These are phyloP conservation scores for Colletotrichum chlorophyti DNA, from an alignment of 2,329 filamentous ascomycete genomes.

Conservation along the genomic window DNA sequence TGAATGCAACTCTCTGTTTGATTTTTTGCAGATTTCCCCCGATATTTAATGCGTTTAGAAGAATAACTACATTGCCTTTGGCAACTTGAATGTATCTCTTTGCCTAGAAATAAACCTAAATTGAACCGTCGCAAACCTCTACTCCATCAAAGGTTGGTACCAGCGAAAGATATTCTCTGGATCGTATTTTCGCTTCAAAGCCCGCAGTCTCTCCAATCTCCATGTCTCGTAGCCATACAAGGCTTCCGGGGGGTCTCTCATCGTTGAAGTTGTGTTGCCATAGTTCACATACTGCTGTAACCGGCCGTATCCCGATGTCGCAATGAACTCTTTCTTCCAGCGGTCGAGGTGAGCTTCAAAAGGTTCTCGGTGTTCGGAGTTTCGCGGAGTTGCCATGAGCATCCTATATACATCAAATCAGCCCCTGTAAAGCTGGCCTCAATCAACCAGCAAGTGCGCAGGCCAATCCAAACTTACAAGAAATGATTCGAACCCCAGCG, in stretches of 20 bases:
- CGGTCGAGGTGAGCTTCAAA: constrained; percentile 47
- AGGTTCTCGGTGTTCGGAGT: constrained; percentile 39
- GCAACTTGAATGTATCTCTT: no score
- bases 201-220: constrained; percentile 34
- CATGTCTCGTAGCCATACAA: constrained; percentile 32
- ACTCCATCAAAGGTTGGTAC: constrained; percentile 20
- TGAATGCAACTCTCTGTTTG: no score
- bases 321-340: constrained; percentile 39
- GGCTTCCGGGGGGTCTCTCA: constrained; percentile 36
- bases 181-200: constrained; percentile 43
- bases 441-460: background rate
- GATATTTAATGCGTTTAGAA: no score
- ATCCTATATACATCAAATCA: constrained; percentile 25
- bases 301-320: constrained; percentile 31
- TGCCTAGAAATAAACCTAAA: no score
- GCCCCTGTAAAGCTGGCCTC: background rate
- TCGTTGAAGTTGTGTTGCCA: constrained; percentile 37
- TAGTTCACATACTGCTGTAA: constrained; percentile 34
- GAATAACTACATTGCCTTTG: no score
- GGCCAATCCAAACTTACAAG: background rate
- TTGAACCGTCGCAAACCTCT: no score
- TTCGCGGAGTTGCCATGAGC: constrained; percentile 40
- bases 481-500: constrained; percentile 21
- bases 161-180: constrained; percentile 41
- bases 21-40: no score